Conservation (phyloP, 2,329 filamentous ascomycete genomes). For the Calonectria fujianensis region DNA sequence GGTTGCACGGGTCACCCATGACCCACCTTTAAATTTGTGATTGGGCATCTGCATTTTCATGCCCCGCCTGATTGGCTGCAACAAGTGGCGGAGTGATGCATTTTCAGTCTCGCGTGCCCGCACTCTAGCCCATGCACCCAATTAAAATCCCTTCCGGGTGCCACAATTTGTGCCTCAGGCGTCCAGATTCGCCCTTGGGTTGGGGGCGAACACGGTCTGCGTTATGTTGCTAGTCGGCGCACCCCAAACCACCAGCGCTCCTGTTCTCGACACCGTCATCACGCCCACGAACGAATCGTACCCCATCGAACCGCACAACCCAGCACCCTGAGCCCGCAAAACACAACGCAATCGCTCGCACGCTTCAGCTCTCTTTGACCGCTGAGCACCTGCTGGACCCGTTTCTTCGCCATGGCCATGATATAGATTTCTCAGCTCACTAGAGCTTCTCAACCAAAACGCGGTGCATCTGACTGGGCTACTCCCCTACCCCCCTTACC, state of each 20-base stretch:
- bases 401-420: slow-evolving; percentile 52
- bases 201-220: slow-evolving; percentile 49
- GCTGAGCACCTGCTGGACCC: slow-evolving; percentile 45
- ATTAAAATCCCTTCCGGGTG: slow-evolving; percentile 36
- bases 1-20: slow-evolving; percentile 4
- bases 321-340: slow-evolving; percentile 41
- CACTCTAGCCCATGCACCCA: slow-evolving; percentile 40
- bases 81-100: slow-evolving; percentile 50
- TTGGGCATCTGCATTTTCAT: slow-evolving; percentile 32
- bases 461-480: slow-evolving; percentile 47
- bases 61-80: slow-evolving; percentile 44
- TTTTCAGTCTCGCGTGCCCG: slow-evolving; percentile 49
- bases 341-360: slow-evolving; percentile 40
- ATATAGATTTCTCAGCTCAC: slow-evolving; percentile 54
- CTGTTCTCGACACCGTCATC: slow-evolving; percentile 54
- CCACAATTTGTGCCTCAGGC: slow-evolving; percentile 51
- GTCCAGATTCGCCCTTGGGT: slow-evolving; percentile 42
- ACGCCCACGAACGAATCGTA: slow-evolving; percentile 47
- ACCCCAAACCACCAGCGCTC: slow-evolving; percentile 51
- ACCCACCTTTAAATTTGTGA: slow-evolving; percentile 33
- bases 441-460: slow-evolving; percentile 49
- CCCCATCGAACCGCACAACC: slow-evolving; percentile 43
- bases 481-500: slow-evolving; percentile 49
- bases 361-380: slow-evolving; percentile 50
- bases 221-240: slow-evolving; percentile 55